phyloP scores from a whole-genome alignment of 352 stramenopile species.

The Phytophthora lateralis region DNA sequence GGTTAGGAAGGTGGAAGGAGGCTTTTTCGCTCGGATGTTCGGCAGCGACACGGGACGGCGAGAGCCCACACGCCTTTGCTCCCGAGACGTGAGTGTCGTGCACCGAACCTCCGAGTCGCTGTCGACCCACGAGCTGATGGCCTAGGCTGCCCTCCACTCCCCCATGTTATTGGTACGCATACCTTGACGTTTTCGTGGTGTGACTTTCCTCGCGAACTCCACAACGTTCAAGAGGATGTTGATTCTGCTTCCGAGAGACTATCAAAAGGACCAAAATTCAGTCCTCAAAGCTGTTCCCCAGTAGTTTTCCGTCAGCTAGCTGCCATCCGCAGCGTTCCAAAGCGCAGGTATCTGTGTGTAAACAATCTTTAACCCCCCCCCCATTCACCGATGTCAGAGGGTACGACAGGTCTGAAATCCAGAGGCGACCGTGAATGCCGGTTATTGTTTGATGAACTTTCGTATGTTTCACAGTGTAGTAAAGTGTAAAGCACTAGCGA shows the following conservation, averaged over 20 bases:
- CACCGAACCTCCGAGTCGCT: constrained; percentile 28
- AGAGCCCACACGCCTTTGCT: constrained; percentile 25
- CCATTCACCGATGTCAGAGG: neutral
- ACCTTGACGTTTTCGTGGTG: neutral
- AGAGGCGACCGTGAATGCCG: too few relatives aligned
- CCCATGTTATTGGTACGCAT: constrained; percentile 2
- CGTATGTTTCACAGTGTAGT: too few relatives aligned
- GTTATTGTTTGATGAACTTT: too few relatives aligned
- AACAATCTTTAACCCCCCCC: neutral
- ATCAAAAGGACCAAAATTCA: neutral
- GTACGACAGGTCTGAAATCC: too few relatives aligned
- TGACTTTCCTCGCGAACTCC: neutral
- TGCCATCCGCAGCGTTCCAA: too few relatives aligned
- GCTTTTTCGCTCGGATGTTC: constrained; percentile 30
- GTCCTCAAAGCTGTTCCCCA: neutral
- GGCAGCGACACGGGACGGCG: constrained; percentile 16
- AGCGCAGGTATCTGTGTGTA: neutral
- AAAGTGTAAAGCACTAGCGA: too few relatives aligned
- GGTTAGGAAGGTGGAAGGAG: constrained; percentile 22
- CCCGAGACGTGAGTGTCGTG: constrained; percentile 29
- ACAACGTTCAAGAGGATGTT: neutral
- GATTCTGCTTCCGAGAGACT: neutral
- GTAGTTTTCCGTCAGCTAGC: neutral
- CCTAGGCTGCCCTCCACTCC: constrained; percentile 1
- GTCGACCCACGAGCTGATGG: constrained; percentile 26